phyloP scores from a whole-genome alignment of 257 asterid genomes.

The Paraleonurus japonicus region DNA sequence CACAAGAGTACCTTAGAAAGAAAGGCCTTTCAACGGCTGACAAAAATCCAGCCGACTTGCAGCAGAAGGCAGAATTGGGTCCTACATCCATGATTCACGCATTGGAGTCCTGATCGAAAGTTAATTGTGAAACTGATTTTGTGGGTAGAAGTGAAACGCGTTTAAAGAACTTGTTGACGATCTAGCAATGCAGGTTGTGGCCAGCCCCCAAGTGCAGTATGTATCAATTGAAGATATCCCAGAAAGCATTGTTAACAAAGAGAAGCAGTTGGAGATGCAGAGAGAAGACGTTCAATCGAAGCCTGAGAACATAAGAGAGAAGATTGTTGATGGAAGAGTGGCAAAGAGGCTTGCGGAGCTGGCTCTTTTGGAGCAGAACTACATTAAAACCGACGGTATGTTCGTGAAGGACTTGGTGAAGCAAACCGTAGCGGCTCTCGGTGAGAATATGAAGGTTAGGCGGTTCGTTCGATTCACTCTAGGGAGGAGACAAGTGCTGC shows the following conservation, averaged over 20 bases:
- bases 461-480: constrained; percentile 79
- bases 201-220: constrained; percentile 78
- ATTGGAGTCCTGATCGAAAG: constrained; percentile 94
- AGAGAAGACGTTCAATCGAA: constrained; percentile 87
- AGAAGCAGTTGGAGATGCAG: constrained; percentile 90
- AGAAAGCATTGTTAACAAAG: constrained; percentile 45
- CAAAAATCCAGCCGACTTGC: constrained; percentile 90
- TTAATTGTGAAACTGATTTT: constrained; percentile 95
- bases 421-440: constrained; percentile 88
- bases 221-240: constrained; percentile 82
- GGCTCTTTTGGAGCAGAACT: constrained; percentile 79
- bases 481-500: constrained; percentile 51
- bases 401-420: constrained; percentile 85
- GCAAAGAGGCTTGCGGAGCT: constrained; percentile 93
- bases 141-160: constrained; percentile 75
- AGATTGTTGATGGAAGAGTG: constrained; percentile 80
- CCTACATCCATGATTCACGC: constrained; percentile 90
- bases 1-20: constrained; percentile 86
- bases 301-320: constrained; percentile 86
- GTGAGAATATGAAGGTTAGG: constrained; percentile 89
- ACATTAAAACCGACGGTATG: constrained; percentile 67
- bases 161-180: constrained; percentile 76
- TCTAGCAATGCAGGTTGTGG: constrained; percentile 96
- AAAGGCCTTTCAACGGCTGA: constrained; percentile 95
- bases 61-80: constrained; percentile 93